Conservation (phyloP, 257 asterid genomes). For the Coffea canephora region DNA sequence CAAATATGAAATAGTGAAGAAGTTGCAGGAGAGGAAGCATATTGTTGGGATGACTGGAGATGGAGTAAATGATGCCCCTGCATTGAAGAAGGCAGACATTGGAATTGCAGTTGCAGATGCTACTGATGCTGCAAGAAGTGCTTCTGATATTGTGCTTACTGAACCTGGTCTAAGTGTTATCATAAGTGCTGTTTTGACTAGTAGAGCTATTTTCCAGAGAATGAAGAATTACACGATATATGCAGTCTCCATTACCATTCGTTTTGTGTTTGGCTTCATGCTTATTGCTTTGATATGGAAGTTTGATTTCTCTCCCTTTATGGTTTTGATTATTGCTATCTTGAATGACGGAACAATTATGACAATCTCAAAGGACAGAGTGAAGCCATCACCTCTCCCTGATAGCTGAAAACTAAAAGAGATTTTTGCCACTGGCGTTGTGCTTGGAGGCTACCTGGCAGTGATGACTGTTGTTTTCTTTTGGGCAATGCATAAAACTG, state of each 20-base stretch:
- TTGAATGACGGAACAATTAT: constrained; percentile 91
- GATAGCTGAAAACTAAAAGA: constrained; percentile 97
- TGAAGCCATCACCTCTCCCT: constrained; percentile 94
- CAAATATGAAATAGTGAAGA: constrained; percentile 96
- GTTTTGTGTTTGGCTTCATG: constrained; percentile 99
- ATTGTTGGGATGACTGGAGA: constrained; percentile 99
- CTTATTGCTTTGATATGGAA: constrained; percentile 91
- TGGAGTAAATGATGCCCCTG: constrained; percentile 99
- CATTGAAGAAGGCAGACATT: constrained; percentile 93
- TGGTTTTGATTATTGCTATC: constrained; percentile 97
- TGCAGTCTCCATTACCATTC: constrained; percentile 98
- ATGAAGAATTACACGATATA: constrained; percentile 96
- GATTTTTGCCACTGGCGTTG: constrained; percentile 88
- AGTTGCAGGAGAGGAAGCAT: constrained; percentile 96
- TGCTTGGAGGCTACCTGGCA: constrained; percentile 89
- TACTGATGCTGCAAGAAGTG: constrained; percentile 96
- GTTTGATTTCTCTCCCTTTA: constrained; percentile 92
- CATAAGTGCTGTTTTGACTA: constrained; percentile 94
- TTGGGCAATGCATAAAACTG: constrained; percentile 66
- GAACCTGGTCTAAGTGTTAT: constrained; percentile 98
- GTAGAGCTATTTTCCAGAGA: constrained; percentile 98
- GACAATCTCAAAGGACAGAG: constrained; percentile 98
- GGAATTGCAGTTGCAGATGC: constrained; percentile 99
- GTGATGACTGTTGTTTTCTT: constrained; percentile 92
- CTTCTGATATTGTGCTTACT: constrained; percentile 94